These are phyloP conservation scores for Chlamydomonas reinhardtii DNA, from an alignment of 163 green algal species.

Conservation along the genomic window DNA sequence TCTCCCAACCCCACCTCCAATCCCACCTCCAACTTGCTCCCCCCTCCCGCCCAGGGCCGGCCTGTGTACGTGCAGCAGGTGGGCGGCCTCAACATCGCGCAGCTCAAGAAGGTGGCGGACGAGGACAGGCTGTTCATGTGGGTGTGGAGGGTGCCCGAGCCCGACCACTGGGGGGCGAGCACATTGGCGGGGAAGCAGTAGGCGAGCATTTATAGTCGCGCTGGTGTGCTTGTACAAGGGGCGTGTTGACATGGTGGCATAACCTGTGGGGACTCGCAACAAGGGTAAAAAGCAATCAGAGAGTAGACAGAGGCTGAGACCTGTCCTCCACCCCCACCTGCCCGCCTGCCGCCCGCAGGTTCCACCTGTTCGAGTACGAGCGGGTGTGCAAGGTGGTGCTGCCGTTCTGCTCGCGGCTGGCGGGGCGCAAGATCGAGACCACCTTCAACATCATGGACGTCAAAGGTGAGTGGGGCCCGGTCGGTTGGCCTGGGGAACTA, in stretches of 20 bases:
- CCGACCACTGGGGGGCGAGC: no score
- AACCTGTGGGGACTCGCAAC: no score
- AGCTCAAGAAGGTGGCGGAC: slow-evolving; percentile 80
- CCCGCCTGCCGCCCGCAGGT: neutral
- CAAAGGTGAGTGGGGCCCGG: slow-evolving; percentile 80
- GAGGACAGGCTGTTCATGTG: slow-evolving; percentile 89
- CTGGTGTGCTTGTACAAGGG: no score
- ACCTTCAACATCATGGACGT: slow-evolving; percentile 94
- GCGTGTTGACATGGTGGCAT: no score
- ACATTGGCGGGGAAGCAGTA: no score
- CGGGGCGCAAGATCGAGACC: slow-evolving; percentile 81
- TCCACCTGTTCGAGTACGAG: slow-evolving; percentile 76
- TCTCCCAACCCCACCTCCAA: no score
- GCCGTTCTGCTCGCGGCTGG: slow-evolving; percentile 82
- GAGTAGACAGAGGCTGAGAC: no score
- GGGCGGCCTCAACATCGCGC: slow-evolving; percentile 78
- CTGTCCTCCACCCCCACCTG: no score
- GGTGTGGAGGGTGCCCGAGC: no score
- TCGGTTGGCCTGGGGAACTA: no score
- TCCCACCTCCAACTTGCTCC: neutral
- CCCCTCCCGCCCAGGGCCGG: slow-evolving; percentile 67
- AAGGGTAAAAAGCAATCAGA: no score
- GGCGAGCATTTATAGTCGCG: no score
- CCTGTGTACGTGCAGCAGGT: slow-evolving; percentile 90
- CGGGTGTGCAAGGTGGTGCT: slow-evolving; percentile 88